These are phyloP conservation scores for Fusarium globosum DNA, from an alignment of 2,329 filamentous ascomycete species.

Conservation along the genomic window DNA sequence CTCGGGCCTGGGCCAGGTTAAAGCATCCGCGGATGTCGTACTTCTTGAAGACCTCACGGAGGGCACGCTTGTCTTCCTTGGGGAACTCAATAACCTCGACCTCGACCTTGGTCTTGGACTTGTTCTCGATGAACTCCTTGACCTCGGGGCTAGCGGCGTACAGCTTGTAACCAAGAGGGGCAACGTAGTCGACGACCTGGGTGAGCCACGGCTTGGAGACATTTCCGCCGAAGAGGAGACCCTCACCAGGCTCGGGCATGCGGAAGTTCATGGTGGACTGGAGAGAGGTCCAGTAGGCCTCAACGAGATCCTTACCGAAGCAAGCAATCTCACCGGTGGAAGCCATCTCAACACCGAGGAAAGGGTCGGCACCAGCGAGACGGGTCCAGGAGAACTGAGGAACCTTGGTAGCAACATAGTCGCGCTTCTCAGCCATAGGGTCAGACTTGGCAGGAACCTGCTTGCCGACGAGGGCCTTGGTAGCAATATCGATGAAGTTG, in stretches of 20 bases:
- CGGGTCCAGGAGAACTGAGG: slow-evolving; percentile 99
- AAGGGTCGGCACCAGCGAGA: slow-evolving; percentile 95
- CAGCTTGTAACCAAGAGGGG: slow-evolving; percentile 93
- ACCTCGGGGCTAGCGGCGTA: slow-evolving; percentile 85
- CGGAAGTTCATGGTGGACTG: slow-evolving; percentile 99
- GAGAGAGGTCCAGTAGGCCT: slow-evolving; percentile 96
- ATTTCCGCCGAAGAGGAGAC: slow-evolving; percentile 93
- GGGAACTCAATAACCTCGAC: slow-evolving; percentile 98
- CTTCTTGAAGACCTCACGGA: slow-evolving; percentile 95
- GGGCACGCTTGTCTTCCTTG: slow-evolving; percentile 92
- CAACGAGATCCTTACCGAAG: slow-evolving; percentile 94
- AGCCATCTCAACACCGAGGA: slow-evolving; percentile 97
- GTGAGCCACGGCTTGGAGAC: slow-evolving; percentile 76
- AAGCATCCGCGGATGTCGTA: slow-evolving; percentile 96
- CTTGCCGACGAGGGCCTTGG: slow-evolving; percentile 88
- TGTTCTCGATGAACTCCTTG: slow-evolving; percentile 83
- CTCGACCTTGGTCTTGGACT: slow-evolving; percentile 71
- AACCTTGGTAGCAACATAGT: slow-evolving; percentile 97
- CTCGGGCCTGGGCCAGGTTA: slow-evolving; percentile 88
- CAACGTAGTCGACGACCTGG: slow-evolving; percentile 85
- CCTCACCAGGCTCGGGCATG: slow-evolving; percentile 92
- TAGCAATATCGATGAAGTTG: slow-evolving; percentile 97
- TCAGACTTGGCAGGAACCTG: slow-evolving; percentile 87
- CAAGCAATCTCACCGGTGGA: slow-evolving; percentile 98
- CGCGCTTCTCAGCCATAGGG: slow-evolving; percentile 87